Percentiles rank a stretch among this genome's conserved stretches.
phyloP scores from a whole-genome alignment of 1,284 basidiomycete genomes.

The Fistulina hepatica region DNA sequence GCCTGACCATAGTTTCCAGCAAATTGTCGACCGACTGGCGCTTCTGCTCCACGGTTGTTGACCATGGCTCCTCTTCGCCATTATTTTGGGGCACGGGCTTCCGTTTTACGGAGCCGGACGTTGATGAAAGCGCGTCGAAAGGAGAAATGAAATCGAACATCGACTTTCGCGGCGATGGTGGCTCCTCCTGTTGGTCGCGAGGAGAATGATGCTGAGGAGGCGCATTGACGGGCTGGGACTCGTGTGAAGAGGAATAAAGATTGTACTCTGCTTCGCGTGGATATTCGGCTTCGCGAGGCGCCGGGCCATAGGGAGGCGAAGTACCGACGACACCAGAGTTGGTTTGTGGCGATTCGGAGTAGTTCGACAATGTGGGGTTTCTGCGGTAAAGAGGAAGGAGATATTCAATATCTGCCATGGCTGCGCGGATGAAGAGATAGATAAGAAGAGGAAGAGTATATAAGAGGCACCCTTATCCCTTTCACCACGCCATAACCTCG shows the following conservation, averaged over 20 bases:
- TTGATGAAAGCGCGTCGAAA: slow-evolving; percentile 57
- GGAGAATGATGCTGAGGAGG: slow-evolving; percentile 18
- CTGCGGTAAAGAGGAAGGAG: slow-evolving; percentile 23
- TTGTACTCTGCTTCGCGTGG: too few species aligned
- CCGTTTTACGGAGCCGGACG: slow-evolving; percentile 40
- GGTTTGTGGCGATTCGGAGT: slow-evolving; percentile 39
- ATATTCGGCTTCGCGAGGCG: too few species aligned
- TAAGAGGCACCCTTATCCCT: too few species aligned
- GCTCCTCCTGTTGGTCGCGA: slow-evolving; percentile 29
- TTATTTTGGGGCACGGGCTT: slow-evolving; percentile 44
- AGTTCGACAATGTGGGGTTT: slow-evolving; percentile 41
- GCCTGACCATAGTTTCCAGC: slow-evolving; percentile 49
- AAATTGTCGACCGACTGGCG: slow-evolving; percentile 70
- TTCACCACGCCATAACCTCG: too few species aligned
- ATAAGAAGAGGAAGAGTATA: too few species aligned
- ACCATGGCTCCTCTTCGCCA: slow-evolving; percentile 47
- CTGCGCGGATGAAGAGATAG: too few species aligned
- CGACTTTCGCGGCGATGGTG: slow-evolving; percentile 61
- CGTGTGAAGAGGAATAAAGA: too few species aligned
- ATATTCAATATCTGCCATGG: too few species aligned
- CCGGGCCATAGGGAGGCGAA: slow-evolving; percentile 36
- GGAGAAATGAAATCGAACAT: slow-evolving; percentile 77
- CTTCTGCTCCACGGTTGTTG: slow-evolving; percentile 50
- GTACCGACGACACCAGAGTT: slow-evolving; percentile 30
- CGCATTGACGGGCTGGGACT: slow-evolving; percentile 16